Evolutionary conservation across 495 filamentous ascomycete genomes (phyloP).

Genomic region (Pseudoneurospora amorphoporcata): DNA sequence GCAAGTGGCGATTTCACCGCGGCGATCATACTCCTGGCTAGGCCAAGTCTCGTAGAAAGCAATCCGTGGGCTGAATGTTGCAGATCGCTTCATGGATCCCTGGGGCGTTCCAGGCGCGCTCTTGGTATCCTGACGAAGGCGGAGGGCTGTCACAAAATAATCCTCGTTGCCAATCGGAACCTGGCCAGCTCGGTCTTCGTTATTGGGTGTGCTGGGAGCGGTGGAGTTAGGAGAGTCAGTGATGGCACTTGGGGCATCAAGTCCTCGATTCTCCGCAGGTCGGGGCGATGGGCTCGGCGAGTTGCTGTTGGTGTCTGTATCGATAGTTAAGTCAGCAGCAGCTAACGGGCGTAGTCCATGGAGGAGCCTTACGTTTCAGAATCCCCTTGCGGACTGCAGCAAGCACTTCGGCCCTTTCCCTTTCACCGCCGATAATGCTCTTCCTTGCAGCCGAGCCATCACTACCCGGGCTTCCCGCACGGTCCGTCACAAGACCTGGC

Average conservation of each 20-base stretch:
- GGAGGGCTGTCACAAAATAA: conserved; percentile 72
- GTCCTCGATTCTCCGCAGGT: conserved; percentile 42
- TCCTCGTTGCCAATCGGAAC: conserved; percentile 72
- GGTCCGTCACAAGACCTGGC: conserved; percentile 30
- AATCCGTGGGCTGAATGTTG: conserved; percentile 86
- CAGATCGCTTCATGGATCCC: conserved; percentile 54
- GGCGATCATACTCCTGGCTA: conserved; percentile 86
- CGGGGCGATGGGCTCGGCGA: conserved; percentile 52
- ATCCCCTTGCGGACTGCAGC: conserved; percentile 90
- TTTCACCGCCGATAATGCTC: conserved; percentile 86
- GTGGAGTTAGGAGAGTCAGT: conserved; percentile 74
- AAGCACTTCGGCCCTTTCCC: conserved; percentile 81
- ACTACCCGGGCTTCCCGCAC: conserved; percentile 42
- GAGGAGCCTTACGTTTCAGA: conserved; percentile 66
- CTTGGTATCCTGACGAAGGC: conserved; percentile 56
- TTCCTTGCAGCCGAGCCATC: conserved; percentile 58
- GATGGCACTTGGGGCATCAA: conserved; percentile 43
- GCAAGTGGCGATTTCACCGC: conserved; percentile 94
- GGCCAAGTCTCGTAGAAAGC: conserved; percentile 96
- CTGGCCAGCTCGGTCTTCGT: conserved; percentile 57
- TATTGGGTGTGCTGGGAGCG: conserved; percentile 69
- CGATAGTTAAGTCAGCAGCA: background rate
- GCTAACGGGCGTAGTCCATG: background rate
- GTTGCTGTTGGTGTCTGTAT: conserved; percentile 39
- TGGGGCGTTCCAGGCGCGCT: conserved; percentile 72